Evolutionary conservation across 768 basidiomycete species (phyloP).

Genomic region (Tricholoma sp.): DNA sequence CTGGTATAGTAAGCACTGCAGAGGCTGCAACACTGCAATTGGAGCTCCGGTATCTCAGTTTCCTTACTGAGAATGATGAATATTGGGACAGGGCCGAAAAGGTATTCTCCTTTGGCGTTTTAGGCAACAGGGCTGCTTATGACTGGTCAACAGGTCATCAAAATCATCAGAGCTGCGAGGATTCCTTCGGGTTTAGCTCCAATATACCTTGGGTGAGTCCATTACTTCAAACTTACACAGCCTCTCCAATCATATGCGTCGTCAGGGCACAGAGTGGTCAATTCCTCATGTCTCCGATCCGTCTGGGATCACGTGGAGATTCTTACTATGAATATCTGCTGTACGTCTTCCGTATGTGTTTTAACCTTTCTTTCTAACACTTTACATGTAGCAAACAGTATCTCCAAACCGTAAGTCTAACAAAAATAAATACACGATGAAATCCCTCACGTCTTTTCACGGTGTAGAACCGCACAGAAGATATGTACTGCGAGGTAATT

Average conservation of each 20-base stretch:
- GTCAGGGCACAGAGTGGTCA: constrained; percentile 36
- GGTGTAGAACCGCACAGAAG: constrained; percentile 65
- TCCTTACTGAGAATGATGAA: constrained; percentile 66
- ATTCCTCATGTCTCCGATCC: constrained; percentile 65
- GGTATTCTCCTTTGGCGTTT: constrained; percentile 28
- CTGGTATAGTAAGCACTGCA: constrained; percentile 70
- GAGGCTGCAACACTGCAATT: constrained; percentile 87
- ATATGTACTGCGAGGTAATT: constrained; percentile 71
- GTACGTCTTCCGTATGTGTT: constrained; percentile 32
- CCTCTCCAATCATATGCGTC: background rate
- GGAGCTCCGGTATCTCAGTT: constrained; percentile 81
- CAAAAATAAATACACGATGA: background rate
- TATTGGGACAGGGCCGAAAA: constrained; percentile 85
- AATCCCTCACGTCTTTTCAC: background rate
- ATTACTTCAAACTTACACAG: background rate
- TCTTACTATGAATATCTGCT: constrained; percentile 91
- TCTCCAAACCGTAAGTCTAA: constrained; percentile 75
- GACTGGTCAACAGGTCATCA: constrained; percentile 44
- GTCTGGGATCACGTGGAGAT: constrained; percentile 91
- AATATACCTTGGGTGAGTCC: constrained; percentile 72
- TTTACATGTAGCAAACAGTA: constrained; percentile 58
- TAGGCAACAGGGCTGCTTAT: background rate
- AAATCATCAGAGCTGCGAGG: constrained; percentile 55
- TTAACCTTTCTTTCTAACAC: background rate
- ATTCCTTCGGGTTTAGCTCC: constrained; percentile 70